A percentile compares a stretch with the other conserved stretches of the same genome.
Evolutionary conservation across 192 early-diverging fungal species (phyloP).

Genomic region (Rhizophagus sp.): DNA sequence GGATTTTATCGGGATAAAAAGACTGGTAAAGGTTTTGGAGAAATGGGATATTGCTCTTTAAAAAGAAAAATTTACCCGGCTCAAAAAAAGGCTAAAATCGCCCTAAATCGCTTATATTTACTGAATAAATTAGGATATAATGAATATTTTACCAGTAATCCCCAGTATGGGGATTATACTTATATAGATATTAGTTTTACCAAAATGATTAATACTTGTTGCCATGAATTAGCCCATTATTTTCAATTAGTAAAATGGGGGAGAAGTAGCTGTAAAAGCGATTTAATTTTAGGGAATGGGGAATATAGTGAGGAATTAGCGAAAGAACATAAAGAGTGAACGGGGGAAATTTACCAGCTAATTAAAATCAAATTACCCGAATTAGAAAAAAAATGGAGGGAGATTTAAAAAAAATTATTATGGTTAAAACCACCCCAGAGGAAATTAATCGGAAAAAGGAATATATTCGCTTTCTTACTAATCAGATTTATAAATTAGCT

Average conservation of each 20-base stretch:
- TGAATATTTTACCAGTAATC: neutral
- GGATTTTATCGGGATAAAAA: neutral
- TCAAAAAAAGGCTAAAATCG: neutral
- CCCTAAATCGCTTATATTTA: constrained; percentile 21
- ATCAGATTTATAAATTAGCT: too few species aligned
- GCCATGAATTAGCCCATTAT: constrained; percentile 21
- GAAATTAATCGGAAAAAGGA: too few species aligned
- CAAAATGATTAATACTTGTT: constrained; percentile 1
- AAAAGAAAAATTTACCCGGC: neutral
- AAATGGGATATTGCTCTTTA: constrained; percentile 2
- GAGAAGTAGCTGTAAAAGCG: constrained; percentile 24
- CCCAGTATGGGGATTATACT: too few species aligned
- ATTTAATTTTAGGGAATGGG: neutral
- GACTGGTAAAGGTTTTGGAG: neutral
- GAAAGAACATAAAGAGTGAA: constrained; percentile 7
- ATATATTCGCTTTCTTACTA: too few species aligned
- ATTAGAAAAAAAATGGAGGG: neutral
- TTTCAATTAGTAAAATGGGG: constrained; percentile 6
- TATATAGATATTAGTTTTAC: constrained; percentile 16
- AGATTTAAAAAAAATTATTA: too few species aligned
- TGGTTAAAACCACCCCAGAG: too few species aligned
- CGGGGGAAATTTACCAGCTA: neutral
- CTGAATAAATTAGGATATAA: constrained; percentile 8
- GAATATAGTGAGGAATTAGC: constrained; percentile 1
- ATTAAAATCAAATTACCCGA: neutral